Evolutionary conservation across 225 moss, liverwort and hornwort genomes (phyloP).

Genomic region (Antitrichia curtipendula): DNA sequence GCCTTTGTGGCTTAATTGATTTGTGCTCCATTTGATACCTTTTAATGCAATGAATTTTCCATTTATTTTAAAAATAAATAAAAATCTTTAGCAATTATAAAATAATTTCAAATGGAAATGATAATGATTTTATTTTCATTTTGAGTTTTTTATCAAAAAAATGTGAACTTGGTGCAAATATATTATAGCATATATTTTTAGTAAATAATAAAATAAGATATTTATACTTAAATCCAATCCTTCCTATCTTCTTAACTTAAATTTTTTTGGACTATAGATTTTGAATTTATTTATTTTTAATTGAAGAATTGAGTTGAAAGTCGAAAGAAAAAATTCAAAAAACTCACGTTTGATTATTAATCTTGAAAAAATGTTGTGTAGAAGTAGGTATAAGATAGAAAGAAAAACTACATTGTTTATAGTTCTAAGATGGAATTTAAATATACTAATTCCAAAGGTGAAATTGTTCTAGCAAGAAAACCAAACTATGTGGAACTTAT

Average conservation of each 20-base stretch:
- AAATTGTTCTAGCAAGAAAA: not conserved
- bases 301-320: too few species aligned
- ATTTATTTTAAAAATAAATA: too few species aligned
- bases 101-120: not conserved
- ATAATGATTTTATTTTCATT: not conserved
- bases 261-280: too few species aligned
- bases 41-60: too few species aligned
- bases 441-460: too few species aligned
- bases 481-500: not conserved
- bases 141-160: not conserved
- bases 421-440: not conserved
- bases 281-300: too few species aligned
- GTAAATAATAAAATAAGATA: not conserved
- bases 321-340: too few species aligned
- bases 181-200: not conserved
- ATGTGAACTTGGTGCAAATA: not conserved
- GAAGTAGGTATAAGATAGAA: not conserved
- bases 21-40: too few species aligned
- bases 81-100: too few species aligned
- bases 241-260: too few species aligned
- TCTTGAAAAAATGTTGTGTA: not conserved
- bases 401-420: too few species aligned
- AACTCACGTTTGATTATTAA: not conserved
- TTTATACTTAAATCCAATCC: not conserved
- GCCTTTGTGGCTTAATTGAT: too few species aligned